These are phyloP conservation scores for Curvularia verruculosa DNA, from an alignment of 2,329 filamentous ascomycete species.

Conservation along the genomic window DNA sequence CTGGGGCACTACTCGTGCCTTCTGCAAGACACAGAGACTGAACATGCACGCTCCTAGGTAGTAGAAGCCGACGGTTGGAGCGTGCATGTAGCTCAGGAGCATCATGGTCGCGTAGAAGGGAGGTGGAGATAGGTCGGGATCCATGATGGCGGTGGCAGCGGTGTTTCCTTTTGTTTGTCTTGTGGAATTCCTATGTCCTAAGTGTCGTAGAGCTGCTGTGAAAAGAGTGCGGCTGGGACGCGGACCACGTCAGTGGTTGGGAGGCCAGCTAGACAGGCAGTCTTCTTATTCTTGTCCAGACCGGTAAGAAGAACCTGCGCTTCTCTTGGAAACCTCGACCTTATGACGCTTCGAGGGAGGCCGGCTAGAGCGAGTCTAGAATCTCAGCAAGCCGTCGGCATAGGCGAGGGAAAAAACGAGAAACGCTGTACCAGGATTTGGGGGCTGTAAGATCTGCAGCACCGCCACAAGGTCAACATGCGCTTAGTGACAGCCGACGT, in stretches of 20 bases:
- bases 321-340: neutral
- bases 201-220: neutral
- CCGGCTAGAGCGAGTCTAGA: constrained; percentile 4
- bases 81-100: constrained; percentile 45
- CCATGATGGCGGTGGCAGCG: constrained; percentile 19
- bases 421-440: constrained; percentile 10
- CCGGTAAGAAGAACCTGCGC: neutral
- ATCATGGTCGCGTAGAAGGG: constrained; percentile 31
- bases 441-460: constrained; percentile 17
- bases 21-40: constrained; percentile 41
- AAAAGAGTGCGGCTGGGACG: neutral
- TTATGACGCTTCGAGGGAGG: constrained; percentile 4
- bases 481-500: constrained; percentile 12
- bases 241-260: neutral
- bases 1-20: constrained; percentile 31
- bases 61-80: constrained; percentile 40
- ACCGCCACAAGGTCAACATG: constrained; percentile 21
- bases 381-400: constrained; percentile 10
- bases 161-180: neutral
- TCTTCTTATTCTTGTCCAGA: constrained; percentile 5
- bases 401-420: constrained; percentile 4
- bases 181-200: neutral
- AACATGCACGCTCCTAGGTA: constrained; percentile 37
- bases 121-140: constrained; percentile 9
- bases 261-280: neutral